Base-by-base conservation (phyloP, 805 yeast genomes). In the Metschnikowia corniflorae region DNA sequence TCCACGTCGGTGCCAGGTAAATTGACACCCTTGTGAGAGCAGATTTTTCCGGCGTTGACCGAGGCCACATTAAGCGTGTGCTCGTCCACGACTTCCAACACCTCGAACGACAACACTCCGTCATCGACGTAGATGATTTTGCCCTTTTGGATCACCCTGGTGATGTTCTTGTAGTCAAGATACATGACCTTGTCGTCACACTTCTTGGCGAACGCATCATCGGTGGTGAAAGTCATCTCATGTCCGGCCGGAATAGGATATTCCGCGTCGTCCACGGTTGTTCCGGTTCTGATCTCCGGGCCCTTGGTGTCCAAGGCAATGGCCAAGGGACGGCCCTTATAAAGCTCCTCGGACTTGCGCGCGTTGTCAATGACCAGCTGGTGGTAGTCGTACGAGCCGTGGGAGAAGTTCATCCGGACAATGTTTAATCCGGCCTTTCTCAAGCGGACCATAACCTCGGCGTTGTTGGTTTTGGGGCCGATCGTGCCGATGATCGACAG, bases 261-360 rank as follows among this genome's bases (percentile, higher is more conserved):
- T 63, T 93, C 98, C 44, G 69, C 66, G 42, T 78, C 85, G 57
- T 76, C 86, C 47, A 69, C 64, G 55, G 98, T 93, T 66, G 88
- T 80, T 69, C 98, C 98, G 42, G 98, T 91, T 80, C 98, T 86
- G 73, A 93, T 93, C 74, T 93, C 98, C 48, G 98, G 98, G 55
- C 98, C 98, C 79, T 93, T 93, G 67, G 97, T 93, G 69, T 93
- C 98, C 57, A 93, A 80, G 50, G 98, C 98, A 68, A 93, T 89
- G 46, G 96, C 97, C 58, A 93, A 77, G 38, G 97, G 98, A 73
- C 97, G 86, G 60, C 97, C 97, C 51, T 85, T 79, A 68, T 82
- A 88, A 39, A 83, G 65, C 66, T 80, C 81, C 70, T 86, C 96
- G 49, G 97, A 88, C 69, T 87, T 81, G 71, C 95, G 84, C 55